Base-by-base conservation (phyloP, 495 filamentous ascomycete species). In the Penicillium diatomitis region DNA sequence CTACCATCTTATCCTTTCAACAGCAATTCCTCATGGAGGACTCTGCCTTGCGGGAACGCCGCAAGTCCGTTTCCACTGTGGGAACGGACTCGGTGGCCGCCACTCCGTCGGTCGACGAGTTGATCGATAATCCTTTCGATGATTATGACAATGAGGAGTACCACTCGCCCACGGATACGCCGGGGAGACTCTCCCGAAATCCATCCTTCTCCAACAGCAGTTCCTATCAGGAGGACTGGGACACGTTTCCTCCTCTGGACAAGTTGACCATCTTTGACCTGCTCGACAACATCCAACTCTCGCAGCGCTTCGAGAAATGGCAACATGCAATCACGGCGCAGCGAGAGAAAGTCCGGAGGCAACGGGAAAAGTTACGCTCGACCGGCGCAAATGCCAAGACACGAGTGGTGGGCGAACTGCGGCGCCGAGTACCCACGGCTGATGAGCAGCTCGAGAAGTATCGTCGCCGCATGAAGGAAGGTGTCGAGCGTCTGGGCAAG, bases 401-500 rank as follows among this genome's bases (percentile, higher is more conserved):
- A 48, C 80, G 84, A 32, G 85, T 95, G 47, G 83, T 96, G 33
- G 88, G 87, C 51, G 87, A 96, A 70, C 91, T 85, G 85, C 83
- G 86, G 47, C 81, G 82, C 47, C 79, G 88, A 20, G 74, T 91
- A 1, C 88, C 88, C 5, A 84, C 87, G 31, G 84, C 88, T 6
- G 92, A 96, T 51, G 90, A 96, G 62, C 89, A 95, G 72, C 78
- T 98, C 20, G 87, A 90, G 29, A 87, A 87, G 63, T 97, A 97
- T 66, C 75, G 83, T 54, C 84, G 83, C 59, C 84, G 88, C 28
- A 92, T 97, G 86, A 83, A 83, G 49, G 70, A 78, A 31, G 86
- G 81, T 34, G 87, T 98, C n/a, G 92, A 97, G 49, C 82, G 88
- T 52, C 71, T 98, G 20, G 83, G 84, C 36, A 80, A 77, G 41